Evolutionary conservation across 148 eudicot species (phyloP), one percentile per base, ranked within the genome.

Genomic region (Dianthus caryophyllus): DNA sequence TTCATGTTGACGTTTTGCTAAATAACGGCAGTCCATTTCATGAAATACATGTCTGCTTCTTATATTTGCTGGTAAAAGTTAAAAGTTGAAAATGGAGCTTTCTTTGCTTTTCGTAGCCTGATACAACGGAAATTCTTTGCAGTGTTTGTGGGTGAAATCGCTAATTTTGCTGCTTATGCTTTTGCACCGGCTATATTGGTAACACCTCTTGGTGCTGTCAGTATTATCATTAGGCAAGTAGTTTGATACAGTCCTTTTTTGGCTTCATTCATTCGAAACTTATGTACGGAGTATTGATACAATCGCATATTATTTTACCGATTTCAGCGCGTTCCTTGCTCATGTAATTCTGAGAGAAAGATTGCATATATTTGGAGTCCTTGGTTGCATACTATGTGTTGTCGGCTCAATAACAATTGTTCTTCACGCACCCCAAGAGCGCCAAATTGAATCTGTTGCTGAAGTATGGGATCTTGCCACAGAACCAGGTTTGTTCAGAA

Each of bases 401-500:
- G 96, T 87, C 64, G 96, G 96, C 61, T 90, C 96, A 58, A 87
- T 80, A 61, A 80, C 90, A 29, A 85, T 90, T 64, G 96, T 90
- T 59, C 80, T 90, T 29, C 96, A 87, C 79, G 96, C 96, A 70
- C 96, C 96, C 36, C 90, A 83, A 79, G 96, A 90, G 68, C 87
- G 96, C 39, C 87, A 82, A 65, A 90, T 90, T 64, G 81, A 87
- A 56, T 90, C 96, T 33, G 96, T 90, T 57, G 80, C 49, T 54
- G 90, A 90, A 79, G 84, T 90, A 36, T 90, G 96, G 96, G 85
- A 90, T 73, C 93, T 90, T 73, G 96, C 96, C 63, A 90, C 96
- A 18, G 96, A 90, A 73, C 96, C 93, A 77, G 92, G 96, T 90
- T 64, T 44, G 20, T 43, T 52, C 41, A 67, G 69, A 61, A 31